Conservation (phyloP, 371 early-diverging fungal genomes). For the Actinomortierella wolfii region DNA sequence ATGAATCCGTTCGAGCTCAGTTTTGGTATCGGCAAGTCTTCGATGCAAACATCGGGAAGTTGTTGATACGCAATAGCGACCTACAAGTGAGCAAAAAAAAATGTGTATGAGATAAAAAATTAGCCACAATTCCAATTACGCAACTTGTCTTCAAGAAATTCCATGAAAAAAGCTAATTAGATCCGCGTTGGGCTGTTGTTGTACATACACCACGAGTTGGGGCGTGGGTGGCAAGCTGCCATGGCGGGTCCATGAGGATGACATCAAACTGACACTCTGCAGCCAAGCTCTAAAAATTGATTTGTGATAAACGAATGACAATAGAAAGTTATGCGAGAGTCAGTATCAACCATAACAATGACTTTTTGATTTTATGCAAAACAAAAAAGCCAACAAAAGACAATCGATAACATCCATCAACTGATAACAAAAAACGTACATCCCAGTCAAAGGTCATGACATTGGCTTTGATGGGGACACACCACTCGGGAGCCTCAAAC, state of each 20-base stretch:
- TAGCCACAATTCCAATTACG: too few species aligned
- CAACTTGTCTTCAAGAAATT: too few species aligned
- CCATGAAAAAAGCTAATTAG: too few species aligned
- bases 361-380: background rate
- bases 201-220: conserved; percentile 86
- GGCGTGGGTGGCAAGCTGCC: conserved; percentile 95
- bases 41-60: conserved; percentile 90
- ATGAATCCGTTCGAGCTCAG: conserved; percentile 88
- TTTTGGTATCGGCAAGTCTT: conserved; percentile 85
- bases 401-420: background rate
- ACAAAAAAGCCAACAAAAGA: background rate
- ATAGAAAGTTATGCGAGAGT: background rate
- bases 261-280: conserved; percentile 88
- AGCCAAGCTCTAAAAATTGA: conserved; percentile 63
- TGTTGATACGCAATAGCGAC: conserved; percentile 94
- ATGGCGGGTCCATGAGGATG: conserved; percentile 94
- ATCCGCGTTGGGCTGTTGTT: too few species aligned
- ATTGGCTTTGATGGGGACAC: conserved; percentile 92
- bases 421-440: conserved; percentile 48
- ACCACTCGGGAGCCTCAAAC: conserved; percentile 92
- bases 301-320: background rate
- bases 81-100: conserved; percentile 24
- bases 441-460: conserved; percentile 95
- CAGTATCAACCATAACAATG: background rate
- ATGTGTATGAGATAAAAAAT: background rate